Conservation (phyloP, 1,284 basidiomycete genomes). For the Pseudozyma flocculosa region DNA sequence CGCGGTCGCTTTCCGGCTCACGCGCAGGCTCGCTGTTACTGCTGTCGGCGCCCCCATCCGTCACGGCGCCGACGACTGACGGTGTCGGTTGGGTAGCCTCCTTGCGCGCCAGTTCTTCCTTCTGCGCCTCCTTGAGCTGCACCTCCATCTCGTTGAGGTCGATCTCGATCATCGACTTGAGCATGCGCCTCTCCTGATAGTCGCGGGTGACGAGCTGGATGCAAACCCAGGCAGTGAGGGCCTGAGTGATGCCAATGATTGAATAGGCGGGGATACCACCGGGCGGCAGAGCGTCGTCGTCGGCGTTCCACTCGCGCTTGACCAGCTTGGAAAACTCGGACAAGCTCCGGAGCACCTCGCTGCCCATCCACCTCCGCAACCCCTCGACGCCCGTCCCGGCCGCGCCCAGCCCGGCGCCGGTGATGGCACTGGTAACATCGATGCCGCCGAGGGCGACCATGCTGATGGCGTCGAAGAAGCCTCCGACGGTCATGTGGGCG, state of each 20-base stretch:
- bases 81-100: background rate
- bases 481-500: slow-evolving; percentile 41
- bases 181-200: slow-evolving; percentile 36
- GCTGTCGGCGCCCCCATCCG: no score
- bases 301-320: slow-evolving; percentile 45
- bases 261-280: slow-evolving; percentile 49
- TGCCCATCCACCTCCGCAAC: slow-evolving; percentile 31
- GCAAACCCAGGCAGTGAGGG: slow-evolving; percentile 44
- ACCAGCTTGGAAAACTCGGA: slow-evolving; percentile 40
- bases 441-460: slow-evolving; percentile 46
- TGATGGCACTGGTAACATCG: slow-evolving; percentile 45
- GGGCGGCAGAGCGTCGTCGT: slow-evolving; percentile 41
- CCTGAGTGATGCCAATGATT: slow-evolving; percentile 39
- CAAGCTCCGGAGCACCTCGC: slow-evolving; percentile 40
- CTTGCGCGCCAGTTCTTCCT: background rate
- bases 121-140: slow-evolving; percentile 10
- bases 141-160: slow-evolving; percentile 22
- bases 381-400: slow-evolving; percentile 42
- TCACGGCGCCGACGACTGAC: no score
- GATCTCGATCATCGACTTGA: slow-evolving; percentile 31
- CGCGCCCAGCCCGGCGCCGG: slow-evolving; percentile 42
- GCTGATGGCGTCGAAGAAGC: slow-evolving; percentile 44
- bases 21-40: background rate
- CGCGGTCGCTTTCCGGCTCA: background rate
- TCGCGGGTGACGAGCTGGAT: slow-evolving; percentile 47